Conservation (phyloP, 2,329 filamentous ascomycete genomes). For the Geosmithia putterillii region DNA sequence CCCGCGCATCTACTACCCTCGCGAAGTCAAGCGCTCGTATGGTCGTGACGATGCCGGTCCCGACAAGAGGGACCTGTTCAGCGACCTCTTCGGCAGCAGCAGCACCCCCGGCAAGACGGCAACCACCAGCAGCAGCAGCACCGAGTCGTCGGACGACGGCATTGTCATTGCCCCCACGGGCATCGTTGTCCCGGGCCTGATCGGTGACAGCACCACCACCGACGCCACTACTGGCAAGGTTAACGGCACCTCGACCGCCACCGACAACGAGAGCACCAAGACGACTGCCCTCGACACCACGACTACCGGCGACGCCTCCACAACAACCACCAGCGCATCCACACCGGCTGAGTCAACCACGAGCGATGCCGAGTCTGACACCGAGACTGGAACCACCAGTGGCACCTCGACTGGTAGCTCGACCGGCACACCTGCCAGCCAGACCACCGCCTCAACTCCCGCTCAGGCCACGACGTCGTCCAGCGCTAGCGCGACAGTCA, state of each 20-base stretch:
- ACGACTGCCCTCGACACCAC: neutral
- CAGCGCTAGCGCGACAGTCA: neutral
- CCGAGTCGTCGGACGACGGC: constrained; percentile 6
- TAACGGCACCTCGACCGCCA: constrained; percentile 4
- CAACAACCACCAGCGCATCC: constrained; percentile 2
- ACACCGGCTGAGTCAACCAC: constrained; percentile 5
- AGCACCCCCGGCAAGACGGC: constrained; percentile 3
- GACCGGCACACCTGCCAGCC: neutral
- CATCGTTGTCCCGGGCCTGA: constrained; percentile 8
- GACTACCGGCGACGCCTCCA: neutral
- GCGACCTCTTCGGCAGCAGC: constrained; percentile 10
- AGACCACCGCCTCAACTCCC: neutral
- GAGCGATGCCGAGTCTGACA: neutral
- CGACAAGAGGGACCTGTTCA: constrained; percentile 9
- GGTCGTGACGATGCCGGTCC: constrained; percentile 21
- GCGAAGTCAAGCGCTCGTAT: constrained; percentile 37
- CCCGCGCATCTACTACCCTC: constrained; percentile 45
- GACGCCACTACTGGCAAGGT: neutral
- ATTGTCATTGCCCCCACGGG: constrained; percentile 16
- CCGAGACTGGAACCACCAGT: neutral
- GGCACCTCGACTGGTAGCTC: neutral
- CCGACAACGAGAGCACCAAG: neutral
- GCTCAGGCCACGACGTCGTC: neutral
- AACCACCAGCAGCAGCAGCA: constrained; percentile 3
- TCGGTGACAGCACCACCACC: constrained; percentile 1